Evolutionary conservation across 1,284 basidiomycete species (phyloP), one percentile per base, ranked within the genome.

Genomic region (Microbotryum saponariae): DNA sequence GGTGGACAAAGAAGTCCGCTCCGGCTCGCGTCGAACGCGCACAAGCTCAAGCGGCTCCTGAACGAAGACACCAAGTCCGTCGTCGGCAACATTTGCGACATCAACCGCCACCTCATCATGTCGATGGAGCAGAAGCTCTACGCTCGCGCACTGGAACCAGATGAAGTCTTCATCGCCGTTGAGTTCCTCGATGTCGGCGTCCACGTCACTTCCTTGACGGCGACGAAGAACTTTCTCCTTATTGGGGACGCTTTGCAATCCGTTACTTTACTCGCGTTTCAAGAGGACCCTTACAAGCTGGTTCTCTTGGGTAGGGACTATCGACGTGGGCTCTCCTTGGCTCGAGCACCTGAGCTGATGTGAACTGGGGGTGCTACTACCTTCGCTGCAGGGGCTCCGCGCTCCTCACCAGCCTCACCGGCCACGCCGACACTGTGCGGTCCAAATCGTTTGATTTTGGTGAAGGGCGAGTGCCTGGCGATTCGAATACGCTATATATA

Each of bases 51-150:
- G 65, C 78, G 94, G 47, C 81, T 88, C n/a, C 88, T 87, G 72
- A 83, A 87, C 61, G 94, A 98, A 73, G 91, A 97, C 61, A 85
- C 89, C 16, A 91, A 94, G 72, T 92, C 91, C 8, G 91, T 92
- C 2, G 91, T 98, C 21, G 91, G 89, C n/a, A 89, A 90, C 16
- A 75, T 98, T 0, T 88, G 87, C 69, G 89, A 89, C 25, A 85
- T 97, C 73, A 86, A 90, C 70, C 89, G 91, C 4, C 97, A 97
- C 75, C 79, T 98, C 12, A 85, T 97, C 27, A 90, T 89, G 21
- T 92, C 93, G 1, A 92, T 97, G 85, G 96, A 94, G 0, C 92
- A 96, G 74, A 98, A 97, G 90, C 83, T 98, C 65, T 96, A 91
- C 71, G 89, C 94, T 33, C 87, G 93, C 70, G 92, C 92, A 1